Evolutionary conservation across 257 asterid species (phyloP), one percentile per base, ranked within the genome.

Genomic region (Avicennia marina): DNA sequence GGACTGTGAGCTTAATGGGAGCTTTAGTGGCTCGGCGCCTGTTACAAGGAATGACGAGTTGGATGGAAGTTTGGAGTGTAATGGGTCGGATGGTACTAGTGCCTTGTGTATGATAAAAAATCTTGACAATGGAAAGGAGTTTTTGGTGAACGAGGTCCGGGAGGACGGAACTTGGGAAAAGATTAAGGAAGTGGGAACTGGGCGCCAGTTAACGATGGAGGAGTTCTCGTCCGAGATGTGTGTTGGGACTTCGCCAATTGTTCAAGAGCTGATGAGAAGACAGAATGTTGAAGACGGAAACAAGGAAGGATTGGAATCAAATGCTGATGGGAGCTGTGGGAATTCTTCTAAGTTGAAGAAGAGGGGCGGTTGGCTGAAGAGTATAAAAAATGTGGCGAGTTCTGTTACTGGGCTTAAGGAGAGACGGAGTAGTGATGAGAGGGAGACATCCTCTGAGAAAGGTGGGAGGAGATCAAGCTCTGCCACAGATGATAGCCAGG

Each of bases 401-500:
- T 86, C 98, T 9, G 86, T 93, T 12, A 70, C 85, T 0, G 89
- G 90, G 56, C 67, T 60, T 54, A 86, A 75, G 80, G 95, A 89
- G 69, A 79, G 86, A 51, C 77, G 95, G 33, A 86, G 97, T 51
- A 86, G 96, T 69, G 97, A 89, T 56, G 98, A 89, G 63, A 86
- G 82, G 81, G 98, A 93, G 68, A 89, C 98, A 0, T 86, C 97
- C 3, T 91, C 98, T 44, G 98, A 91, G 71, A 91, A 75, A 70
- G 95, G 97, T 58, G 97, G 96, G 53, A 86, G 97, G 76, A 86
- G 97, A 60, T 93, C 95, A 4, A 93, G 98, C 64, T 93, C 98
- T 11, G 98, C 98, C 31, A 93, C 98, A 0, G 98, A 93, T 77
- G 97, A 89, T 74, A 93, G 97, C 66, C 98, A 89, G 66, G 97